These are phyloP conservation scores for Biancaea sappan DNA, from an alignment of 306 rosid species.

Conservation along the genomic window DNA sequence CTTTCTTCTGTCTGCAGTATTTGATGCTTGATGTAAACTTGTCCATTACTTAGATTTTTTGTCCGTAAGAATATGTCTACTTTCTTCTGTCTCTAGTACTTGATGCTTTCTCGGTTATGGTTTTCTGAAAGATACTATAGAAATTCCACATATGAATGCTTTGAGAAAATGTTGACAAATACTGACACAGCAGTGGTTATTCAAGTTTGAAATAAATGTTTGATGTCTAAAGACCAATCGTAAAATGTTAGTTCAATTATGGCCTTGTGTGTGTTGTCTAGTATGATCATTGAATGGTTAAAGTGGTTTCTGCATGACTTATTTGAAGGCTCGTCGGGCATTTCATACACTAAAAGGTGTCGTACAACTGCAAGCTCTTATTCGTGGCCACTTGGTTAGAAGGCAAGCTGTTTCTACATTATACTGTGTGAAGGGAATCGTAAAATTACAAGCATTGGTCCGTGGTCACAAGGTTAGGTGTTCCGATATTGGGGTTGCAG, in stretches of 20 bases:
- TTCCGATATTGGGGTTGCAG: slow-evolving; percentile 47
- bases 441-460: slow-evolving; percentile 50
- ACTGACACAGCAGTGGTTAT: neutral
- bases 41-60: neutral
- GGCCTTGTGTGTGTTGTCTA: neutral
- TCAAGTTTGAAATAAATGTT: neutral
- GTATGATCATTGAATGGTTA: slow-evolving; percentile 9
- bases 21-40: neutral
- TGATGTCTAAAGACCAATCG: neutral
- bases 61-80: too few species aligned
- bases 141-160: too few species aligned
- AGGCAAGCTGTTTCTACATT: slow-evolving; percentile 67
- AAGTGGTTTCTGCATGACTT: slow-evolving; percentile 19
- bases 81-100: too few species aligned
- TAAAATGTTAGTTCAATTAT: neutral
- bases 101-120: neutral
- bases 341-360: slow-evolving; percentile 44
- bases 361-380: slow-evolving; percentile 56
- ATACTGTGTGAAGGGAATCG: slow-evolving; percentile 54
- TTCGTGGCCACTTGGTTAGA: slow-evolving; percentile 60
- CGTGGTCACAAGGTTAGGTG: slow-evolving; percentile 56
- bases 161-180: neutral
- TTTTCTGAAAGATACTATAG: too few species aligned
- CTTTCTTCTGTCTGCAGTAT: neutral
- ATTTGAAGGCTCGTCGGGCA: slow-evolving; percentile 50